These are phyloP conservation scores for Bryoglossum gracile DNA, from an alignment of 495 filamentous ascomycete species.

Conservation along the genomic window DNA sequence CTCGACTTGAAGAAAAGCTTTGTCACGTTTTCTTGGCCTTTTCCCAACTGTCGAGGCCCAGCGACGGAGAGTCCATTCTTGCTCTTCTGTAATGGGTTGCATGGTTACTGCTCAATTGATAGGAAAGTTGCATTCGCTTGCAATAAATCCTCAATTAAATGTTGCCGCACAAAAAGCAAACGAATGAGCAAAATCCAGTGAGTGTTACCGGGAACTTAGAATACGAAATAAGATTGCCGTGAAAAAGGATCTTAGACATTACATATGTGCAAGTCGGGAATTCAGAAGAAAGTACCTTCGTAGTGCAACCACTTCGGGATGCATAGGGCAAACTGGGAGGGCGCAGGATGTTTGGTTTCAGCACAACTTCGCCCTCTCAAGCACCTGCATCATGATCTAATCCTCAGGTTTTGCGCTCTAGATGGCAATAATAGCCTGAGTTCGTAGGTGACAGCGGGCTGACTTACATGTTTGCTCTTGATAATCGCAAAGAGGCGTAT, in stretches of 20 bases:
- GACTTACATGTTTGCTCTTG: background rate
- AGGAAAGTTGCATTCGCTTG: too few species aligned
- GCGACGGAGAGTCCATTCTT: constrained; percentile 11
- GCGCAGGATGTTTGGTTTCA: constrained; percentile 3
- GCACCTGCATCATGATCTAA: background rate
- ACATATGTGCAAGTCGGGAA: too few species aligned
- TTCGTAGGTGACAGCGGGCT: background rate
- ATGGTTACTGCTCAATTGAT: constrained; percentile 1
- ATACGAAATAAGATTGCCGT: too few species aligned
- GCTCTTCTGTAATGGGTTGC: constrained; percentile 10
- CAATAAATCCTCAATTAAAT: too few species aligned
- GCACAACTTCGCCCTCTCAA: constrained; percentile 3
- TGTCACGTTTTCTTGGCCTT: constrained; percentile 1
- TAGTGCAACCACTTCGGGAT: background rate
- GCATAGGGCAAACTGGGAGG: constrained; percentile 5
- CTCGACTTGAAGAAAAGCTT: constrained; percentile 5
- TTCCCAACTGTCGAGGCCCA: constrained; percentile 6
- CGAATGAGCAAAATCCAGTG: background rate
- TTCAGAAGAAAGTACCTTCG: too few species aligned
- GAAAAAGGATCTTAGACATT: too few species aligned
- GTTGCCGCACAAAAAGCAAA: background rate
- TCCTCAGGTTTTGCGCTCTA: background rate
- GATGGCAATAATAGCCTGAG: background rate
- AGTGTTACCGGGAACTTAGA: too few species aligned
- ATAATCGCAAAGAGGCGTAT: background rate